Conservation (phyloP, 148 eudicot species). For the Pharnaceum exiguum region DNA sequence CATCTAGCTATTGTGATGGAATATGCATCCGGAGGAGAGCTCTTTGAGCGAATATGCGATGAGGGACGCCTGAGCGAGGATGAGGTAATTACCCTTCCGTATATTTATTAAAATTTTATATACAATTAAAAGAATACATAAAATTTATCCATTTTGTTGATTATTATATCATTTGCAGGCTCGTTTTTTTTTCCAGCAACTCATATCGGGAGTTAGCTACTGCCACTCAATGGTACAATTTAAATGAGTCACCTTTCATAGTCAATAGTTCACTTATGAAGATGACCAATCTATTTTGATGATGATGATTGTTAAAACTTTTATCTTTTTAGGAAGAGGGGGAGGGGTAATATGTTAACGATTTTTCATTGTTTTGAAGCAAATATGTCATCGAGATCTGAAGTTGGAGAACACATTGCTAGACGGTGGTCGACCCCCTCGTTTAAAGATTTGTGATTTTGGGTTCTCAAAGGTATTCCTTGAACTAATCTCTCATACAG, state of each 20-base stretch:
- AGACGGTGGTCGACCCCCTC: constrained; percentile 57
- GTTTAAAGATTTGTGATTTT: constrained; percentile 63
- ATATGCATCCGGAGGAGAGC: constrained; percentile 92
- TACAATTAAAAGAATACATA: not conserved
- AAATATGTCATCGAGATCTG: constrained; percentile 64
- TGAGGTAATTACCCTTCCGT: constrained; percentile 46
- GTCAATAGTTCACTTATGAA: too few species aligned
- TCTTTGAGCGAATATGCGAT: constrained; percentile 60
- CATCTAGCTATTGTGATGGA: constrained; percentile 92
- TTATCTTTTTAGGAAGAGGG: too few species aligned
- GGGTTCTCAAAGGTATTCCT: constrained; percentile 59
- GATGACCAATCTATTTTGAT: too few species aligned
- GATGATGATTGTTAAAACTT: too few species aligned
- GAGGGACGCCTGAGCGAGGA: constrained; percentile 73
- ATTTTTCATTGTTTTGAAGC: constrained; percentile 21
- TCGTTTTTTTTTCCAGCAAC: constrained; percentile 84
- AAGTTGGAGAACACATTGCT: constrained; percentile 55
- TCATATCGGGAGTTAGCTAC: constrained; percentile 84
- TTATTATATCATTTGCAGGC: constrained; percentile 39
- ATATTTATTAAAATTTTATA: not conserved
- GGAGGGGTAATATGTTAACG: not conserved
- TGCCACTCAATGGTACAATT: constrained; percentile 65
- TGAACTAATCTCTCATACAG: not conserved
- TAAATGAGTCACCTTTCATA: not conserved
- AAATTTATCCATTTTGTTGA: not conserved